Evolutionary conservation across 2,329 filamentous ascomycete species (phyloP).

Genomic region (Plectosphaerella plurivora): DNA sequence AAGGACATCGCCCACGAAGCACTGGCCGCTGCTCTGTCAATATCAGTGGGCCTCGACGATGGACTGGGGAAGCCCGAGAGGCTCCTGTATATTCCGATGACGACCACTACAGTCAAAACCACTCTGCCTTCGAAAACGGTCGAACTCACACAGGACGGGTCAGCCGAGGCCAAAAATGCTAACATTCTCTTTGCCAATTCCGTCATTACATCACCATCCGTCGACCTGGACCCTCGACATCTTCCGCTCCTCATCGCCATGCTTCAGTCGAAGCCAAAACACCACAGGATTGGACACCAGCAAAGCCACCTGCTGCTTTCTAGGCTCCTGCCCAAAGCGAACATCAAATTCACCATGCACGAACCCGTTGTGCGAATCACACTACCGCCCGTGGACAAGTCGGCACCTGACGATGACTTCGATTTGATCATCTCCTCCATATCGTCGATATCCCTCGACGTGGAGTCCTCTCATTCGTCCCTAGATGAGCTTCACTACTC

Average conservation of each 20-base stretch:
- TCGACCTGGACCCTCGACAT: constrained; percentile 90
- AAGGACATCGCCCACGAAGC: constrained; percentile 94
- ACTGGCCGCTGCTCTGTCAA: constrained; percentile 83
- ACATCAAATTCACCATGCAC: constrained; percentile 92
- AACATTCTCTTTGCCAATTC: constrained; percentile 97
- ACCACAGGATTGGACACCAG: constrained; percentile 16
- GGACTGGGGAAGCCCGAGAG: constrained; percentile 82
- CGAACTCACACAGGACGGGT: constrained; percentile 63
- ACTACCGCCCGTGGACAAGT: constrained; percentile 69
- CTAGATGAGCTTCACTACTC: constrained; percentile 84
- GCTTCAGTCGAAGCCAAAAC: constrained; percentile 46
- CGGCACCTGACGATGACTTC: constrained; percentile 70
- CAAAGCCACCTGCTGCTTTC: constrained; percentile 71
- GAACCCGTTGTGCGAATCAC: constrained; percentile 91
- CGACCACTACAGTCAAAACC: constrained; percentile 89
- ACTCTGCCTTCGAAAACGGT: constrained; percentile 93
- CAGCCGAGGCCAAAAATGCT: constrained; percentile 73
- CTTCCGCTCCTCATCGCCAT: constrained; percentile 79
- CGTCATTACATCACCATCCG: constrained; percentile 90
- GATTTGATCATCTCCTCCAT: constrained; percentile 94
- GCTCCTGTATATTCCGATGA: constrained; percentile 92
- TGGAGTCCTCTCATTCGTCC: constrained; percentile 91
- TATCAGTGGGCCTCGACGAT: constrained; percentile 88
- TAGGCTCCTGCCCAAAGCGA: constrained; percentile 87
- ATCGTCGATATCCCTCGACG: constrained; percentile 86